Evolutionary conservation across 305 asterid species (phyloP), one percentile per base, ranked within the genome.

Genomic region (Ilex paraguariensis): DNA sequence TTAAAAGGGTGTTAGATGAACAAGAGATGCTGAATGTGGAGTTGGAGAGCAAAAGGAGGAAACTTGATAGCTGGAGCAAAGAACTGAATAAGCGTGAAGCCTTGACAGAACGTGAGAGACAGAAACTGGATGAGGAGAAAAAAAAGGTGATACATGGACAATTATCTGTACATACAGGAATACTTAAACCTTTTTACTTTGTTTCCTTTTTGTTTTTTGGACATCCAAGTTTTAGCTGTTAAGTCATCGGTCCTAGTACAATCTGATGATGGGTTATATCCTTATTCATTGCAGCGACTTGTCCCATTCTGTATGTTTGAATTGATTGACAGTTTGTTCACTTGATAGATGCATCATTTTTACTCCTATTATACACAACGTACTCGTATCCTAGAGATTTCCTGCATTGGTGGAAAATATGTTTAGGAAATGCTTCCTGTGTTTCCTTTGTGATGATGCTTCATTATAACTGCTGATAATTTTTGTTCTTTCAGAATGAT

Each of bases 121-220:
- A 75, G 46, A 90, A 85, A 63, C 97, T 87, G 70, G 97, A 85
- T 33, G 95, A 87, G 69, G 95, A 87, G 71, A 90, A 82, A 67
- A 58, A 56, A 65, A 81, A 81, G 95, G 96, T 86, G 54, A 68
- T 51, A 40, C 57, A 57, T 63, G 60, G 50, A 32, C 56, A 6
- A 50, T 16, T 21, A 46, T 58, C 64, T 40, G 30, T 59, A 55
- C 42, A 36, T 36, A 36, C 42, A 36, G 9, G 7, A 5, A 36
- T 36, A 36, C 42, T 4, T 36, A 59, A 44, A 54, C 44, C 58
- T 33, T 63, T 65, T 16, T 28, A 10, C 32, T 32, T 42, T 61
- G 44, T 31, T 10, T 62, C 11, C 9, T 56, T 61, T 49, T 13
- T 44, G 1, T 44, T 45, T 3, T 49, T 49, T 49, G 53, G 53